These are phyloP conservation scores for Pecoramyces ruminantium DNA, from an alignment of 192 early-diverging fungal genomes.

Conservation along the genomic window DNA sequence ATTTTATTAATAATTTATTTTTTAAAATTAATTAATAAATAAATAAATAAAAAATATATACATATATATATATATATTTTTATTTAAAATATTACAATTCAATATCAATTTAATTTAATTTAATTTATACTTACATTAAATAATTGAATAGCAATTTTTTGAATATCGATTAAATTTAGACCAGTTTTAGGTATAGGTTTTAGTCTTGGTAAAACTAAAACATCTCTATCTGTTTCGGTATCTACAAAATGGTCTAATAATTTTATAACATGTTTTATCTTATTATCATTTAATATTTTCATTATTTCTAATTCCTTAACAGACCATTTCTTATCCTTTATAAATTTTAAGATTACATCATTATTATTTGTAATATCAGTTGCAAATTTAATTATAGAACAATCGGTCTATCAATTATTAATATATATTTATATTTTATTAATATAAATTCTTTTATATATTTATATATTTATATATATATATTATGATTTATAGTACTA, in stretches of 20 bases:
- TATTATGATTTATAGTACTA: too few species aligned
- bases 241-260: conserved; percentile 44
- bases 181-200: conserved; percentile 23
- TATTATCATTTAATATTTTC: conserved; percentile 10
- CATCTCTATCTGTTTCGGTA: conserved; percentile 16
- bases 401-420: conserved; percentile 15
- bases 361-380: conserved; percentile 34
- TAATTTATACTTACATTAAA: conserved; percentile 11
- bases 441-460: neutral
- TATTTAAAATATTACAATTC: too few species aligned
- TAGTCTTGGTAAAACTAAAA: conserved; percentile 45
- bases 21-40: too few species aligned
- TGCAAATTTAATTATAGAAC: conserved; percentile 44
- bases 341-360: conserved; percentile 47
- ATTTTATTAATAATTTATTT: too few species aligned
- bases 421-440: neutral
- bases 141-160: conserved; percentile 24
- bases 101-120: too few species aligned
- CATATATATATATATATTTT: neutral
- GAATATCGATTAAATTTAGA: conserved; percentile 29
- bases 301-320: conserved; percentile 35
- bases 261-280: conserved; percentile 24
- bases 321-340: conserved; percentile 27
- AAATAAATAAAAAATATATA: too few species aligned
- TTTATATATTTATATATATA: too few species aligned